Evolutionary conservation across 208 protist species (phyloP), one percentile per base, ranked within the genome.

Genomic region (Trichomonas tenax): DNA sequence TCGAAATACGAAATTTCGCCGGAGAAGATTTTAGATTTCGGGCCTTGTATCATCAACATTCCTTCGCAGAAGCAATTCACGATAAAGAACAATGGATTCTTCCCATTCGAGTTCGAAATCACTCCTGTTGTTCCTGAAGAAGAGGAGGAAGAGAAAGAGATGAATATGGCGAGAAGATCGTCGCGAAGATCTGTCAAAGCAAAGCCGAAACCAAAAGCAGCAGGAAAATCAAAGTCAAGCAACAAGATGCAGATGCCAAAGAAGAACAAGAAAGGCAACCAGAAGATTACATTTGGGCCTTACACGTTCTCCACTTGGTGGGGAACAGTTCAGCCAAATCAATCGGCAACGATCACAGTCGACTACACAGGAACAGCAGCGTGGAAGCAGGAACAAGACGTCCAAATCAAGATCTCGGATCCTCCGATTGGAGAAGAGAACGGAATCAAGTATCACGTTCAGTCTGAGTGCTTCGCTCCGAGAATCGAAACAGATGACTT

Each of bases 71-170:
- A 93, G 38, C 9, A 2, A 48, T 34, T 93, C 17, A 93, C 21
- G 31, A 34, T 93, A 23, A 51, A 34, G 31, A 93, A 93, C 46
- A n/a, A 51, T 36, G 86, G 86, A 34, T 3, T 51, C 2, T 93
- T 93, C 26, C 86, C 86, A 51, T 93, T 93, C 45, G 44, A 93
- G 15, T 93, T 51, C 38, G 86, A 93, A 51, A 93, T 93, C n/a
- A 21, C 10, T 8, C 82, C 4, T 48, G 36, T 46, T 41, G 34
- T 84, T 15, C 58, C 58, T 31, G 58, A 72, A 72, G 26, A 72
- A n/a, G 58, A 72, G 2, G 36, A 84, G 11, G 34, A 14, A 10
- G 81, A 41, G 6, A 41, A 84, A 17, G n/a, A 84, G 41, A 23
- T 2, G 4, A 82, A 3, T n/a, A 31, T 6, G 3, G 21, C 82